Percentiles rank a stretch among this genome's conserved stretches.
phyloP scores from a whole-genome alignment of 163 green algal genomes.

The Trebouxiophyceae sp. region DNA sequence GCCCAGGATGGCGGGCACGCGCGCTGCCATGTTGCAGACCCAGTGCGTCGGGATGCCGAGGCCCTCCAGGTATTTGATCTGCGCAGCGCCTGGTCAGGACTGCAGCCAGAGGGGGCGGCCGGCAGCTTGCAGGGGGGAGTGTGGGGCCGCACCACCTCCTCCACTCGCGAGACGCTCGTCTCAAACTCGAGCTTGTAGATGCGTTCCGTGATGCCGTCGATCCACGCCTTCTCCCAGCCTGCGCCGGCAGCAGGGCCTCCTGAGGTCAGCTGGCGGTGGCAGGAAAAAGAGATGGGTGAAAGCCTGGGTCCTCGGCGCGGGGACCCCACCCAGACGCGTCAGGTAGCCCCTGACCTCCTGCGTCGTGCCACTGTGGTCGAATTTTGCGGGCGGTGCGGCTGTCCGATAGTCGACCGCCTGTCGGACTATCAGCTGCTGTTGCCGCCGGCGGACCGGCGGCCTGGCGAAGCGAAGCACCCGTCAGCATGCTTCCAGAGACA shows the following conservation, averaged over 20 bases:
- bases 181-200: constrained; percentile 20
- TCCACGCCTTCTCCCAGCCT: constrained; percentile 24
- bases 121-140: too few species aligned
- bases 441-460: too few species aligned
- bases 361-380: background rate
- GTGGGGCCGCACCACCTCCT: constrained; percentile 17
- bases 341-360: background rate
- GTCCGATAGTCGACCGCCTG: background rate
- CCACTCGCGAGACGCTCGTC: constrained; percentile 4
- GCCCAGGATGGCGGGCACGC: constrained; percentile 20
- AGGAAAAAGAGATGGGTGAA: background rate
- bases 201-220: constrained; percentile 24
- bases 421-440: too few species aligned
- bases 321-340: background rate
- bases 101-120: too few species aligned
- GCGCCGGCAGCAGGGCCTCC: background rate
- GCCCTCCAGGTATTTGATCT: constrained; percentile 18
- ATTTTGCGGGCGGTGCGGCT: background rate
- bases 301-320: too few species aligned
- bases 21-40: constrained; percentile 31
- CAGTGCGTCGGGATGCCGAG: constrained; percentile 11
- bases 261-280: background rate
- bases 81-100: too few species aligned
- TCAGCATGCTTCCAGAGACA: too few species aligned
- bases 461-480: too few species aligned